Evolutionary conservation across 2,329 filamentous ascomycete species (phyloP).

Genomic region (Sporothrix brasiliensis): DNA sequence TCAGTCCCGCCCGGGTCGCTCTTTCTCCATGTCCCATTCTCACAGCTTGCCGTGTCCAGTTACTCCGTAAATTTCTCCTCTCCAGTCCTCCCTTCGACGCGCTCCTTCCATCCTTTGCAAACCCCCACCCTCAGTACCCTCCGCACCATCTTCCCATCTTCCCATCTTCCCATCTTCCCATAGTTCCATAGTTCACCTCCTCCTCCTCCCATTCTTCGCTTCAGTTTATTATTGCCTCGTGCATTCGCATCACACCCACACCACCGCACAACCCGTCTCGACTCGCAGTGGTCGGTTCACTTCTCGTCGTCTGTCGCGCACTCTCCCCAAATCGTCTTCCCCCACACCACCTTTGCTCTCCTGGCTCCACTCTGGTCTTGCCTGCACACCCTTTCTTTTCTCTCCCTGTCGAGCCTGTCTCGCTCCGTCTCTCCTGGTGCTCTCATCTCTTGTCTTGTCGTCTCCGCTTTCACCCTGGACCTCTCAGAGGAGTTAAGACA

Average conservation of each 20-base stretch:
- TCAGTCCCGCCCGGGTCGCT: neutral
- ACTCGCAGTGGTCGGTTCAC: neutral
- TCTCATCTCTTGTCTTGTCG: neutral
- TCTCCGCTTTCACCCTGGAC: slow-evolving; percentile 7
- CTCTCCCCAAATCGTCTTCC: slow-evolving; percentile 22
- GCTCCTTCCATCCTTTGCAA: neutral
- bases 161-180: neutral
- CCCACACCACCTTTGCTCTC: slow-evolving; percentile 27
- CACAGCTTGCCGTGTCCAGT: slow-evolving; percentile 6
- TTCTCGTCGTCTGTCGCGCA: slow-evolving; percentile 2
- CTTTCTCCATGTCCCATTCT: neutral
- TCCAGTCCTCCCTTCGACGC: neutral
- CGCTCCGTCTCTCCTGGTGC: neutral
- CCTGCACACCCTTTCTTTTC: slow-evolving; percentile 24
- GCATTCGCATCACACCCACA: slow-evolving; percentile 15
- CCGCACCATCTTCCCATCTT: neutral
- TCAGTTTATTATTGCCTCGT: slow-evolving; percentile 12
- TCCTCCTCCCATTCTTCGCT: neutral
- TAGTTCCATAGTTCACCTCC: neutral
- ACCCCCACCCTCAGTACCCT: neutral
- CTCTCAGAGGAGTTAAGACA: slow-evolving; percentile 11
- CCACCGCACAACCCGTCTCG: neutral
- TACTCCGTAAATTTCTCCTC: slow-evolving; percentile 26
- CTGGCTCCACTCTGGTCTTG: slow-evolving; percentile 25
- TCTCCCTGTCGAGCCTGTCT: slow-evolving; percentile 4